Evolutionary conservation across 306 rosid species (phyloP), one percentile per base, ranked within the genome.

Genomic region (Quercus parvula): DNA sequence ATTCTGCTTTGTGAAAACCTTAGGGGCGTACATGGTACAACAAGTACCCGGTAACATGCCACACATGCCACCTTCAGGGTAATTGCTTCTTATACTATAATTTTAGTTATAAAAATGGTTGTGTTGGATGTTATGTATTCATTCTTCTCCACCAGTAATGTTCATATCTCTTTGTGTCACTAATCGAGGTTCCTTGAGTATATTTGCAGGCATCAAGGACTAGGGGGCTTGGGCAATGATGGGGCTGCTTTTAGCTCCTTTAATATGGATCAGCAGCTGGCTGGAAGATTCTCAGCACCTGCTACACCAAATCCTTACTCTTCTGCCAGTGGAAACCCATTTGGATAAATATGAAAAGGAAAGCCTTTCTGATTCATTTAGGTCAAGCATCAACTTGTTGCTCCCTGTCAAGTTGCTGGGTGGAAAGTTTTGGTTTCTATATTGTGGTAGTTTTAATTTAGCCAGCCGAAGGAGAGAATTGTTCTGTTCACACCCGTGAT

Each of bases 251-350:
- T 88, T 51, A 89, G 90, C 80, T 86, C 88, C 74, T 75, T 86
- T 28, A 90, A 89, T 85, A 77, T 85, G 70, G 87, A 84, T 78
- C 97, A 85, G 79, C 94, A 91, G 89, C 76, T 62, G 58, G 74
- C 76, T 19, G 86, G 85, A 73, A 78, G 88, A 82, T 86, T 70
- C 71, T 84, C 92, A 1, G 89, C 86, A 54, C 83, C 97, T 27
- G 70, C 93, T 54, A 70, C 86, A 71, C 85, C 91, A 69, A 85
- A 78, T 81, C 82, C 90, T 31, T 91, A 76, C 88, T 73, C 92
- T 0, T 75, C 92, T 20, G 70, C 72, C 2, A 85, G 97, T 76
- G 92, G 98, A 66, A 96, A 96, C 79, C 99, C 99, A 71, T 96
- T 96, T 71, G 96, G 94, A 19, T 96, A 31, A 77, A 83, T 59